These are phyloP conservation scores for Gautieria morchelliformis DNA, from an alignment of 768 basidiomycete genomes.

Conservation along the genomic window DNA sequence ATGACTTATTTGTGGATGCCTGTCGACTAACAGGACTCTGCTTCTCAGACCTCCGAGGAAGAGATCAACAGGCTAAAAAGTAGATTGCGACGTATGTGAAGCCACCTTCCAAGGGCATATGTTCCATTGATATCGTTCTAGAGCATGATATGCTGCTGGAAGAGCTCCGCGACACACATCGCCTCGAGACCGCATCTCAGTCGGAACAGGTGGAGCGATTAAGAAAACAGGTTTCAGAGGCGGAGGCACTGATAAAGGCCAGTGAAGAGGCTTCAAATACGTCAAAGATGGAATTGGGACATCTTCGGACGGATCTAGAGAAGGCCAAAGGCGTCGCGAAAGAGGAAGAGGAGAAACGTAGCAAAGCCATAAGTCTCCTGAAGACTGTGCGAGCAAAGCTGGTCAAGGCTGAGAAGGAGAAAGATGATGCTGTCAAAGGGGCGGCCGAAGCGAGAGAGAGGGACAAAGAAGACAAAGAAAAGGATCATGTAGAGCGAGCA, in stretches of 20 bases:
- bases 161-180: constrained; percentile 78
- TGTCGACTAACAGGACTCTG: neutral
- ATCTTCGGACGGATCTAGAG: constrained; percentile 54
- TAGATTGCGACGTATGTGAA: constrained; percentile 58
- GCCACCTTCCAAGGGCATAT: neutral
- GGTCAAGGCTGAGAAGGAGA: constrained; percentile 93
- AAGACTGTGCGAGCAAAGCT: constrained; percentile 95
- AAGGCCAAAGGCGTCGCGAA: constrained; percentile 55
- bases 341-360: constrained; percentile 96
- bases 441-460: constrained; percentile 38
- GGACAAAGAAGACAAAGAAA: constrained; percentile 38
- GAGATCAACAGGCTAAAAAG: constrained; percentile 69
- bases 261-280: constrained; percentile 43
- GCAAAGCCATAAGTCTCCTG: constrained; percentile 83
- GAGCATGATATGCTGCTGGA: constrained; percentile 80
- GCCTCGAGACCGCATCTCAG: constrained; percentile 70
- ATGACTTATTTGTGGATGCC: neutral
- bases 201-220: constrained; percentile 65
- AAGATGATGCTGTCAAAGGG: constrained; percentile 68
- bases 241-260: constrained; percentile 59
- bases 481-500: constrained; percentile 35
- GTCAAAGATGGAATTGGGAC: constrained; percentile 45
- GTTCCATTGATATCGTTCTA: constrained; percentile 20
- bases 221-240: constrained; percentile 55
- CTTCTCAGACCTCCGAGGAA: constrained; percentile 51